phyloP scores from a whole-genome alignment of 2,329 filamentous ascomycete species.

The Aureobasidium sp. region DNA sequence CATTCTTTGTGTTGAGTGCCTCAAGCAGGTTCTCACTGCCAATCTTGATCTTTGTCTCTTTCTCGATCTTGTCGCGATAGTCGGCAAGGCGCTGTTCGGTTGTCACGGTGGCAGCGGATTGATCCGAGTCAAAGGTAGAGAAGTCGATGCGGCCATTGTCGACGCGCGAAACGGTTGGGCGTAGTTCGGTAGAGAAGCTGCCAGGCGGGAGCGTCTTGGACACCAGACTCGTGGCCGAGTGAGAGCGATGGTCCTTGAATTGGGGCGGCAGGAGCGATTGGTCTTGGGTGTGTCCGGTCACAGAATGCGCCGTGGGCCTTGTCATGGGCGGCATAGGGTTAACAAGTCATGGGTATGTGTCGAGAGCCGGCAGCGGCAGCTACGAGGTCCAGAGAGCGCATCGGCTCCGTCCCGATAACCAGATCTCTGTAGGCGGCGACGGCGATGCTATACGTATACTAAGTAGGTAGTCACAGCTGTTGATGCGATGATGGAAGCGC shows the following conservation, averaged over 20 bases:
- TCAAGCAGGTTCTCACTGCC: slow-evolving; percentile 97
- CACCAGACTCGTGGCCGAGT: slow-evolving; percentile 44
- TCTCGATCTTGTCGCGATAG: slow-evolving; percentile 78
- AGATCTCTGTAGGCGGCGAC: not conserved
- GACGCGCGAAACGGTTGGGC: slow-evolving; percentile 58
- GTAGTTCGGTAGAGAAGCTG: slow-evolving; percentile 84
- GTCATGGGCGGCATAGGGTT: slow-evolving; percentile 12
- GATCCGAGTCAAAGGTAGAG: slow-evolving; percentile 48
- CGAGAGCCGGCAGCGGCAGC: slow-evolving; percentile 11
- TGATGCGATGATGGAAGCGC: not conserved
- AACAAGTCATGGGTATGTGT: not conserved
- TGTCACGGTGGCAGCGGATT: slow-evolving; percentile 40
- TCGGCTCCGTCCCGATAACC: not conserved
- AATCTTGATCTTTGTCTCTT: slow-evolving; percentile 95
- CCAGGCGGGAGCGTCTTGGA: slow-evolving; percentile 63
- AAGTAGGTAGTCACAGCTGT: not conserved
- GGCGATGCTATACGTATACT: not conserved
- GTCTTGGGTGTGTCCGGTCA: slow-evolving; percentile 9
- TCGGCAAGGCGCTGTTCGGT: slow-evolving; percentile 67
- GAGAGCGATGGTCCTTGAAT: slow-evolving; percentile 47
- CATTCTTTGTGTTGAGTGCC: slow-evolving; percentile 86
- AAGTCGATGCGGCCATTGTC: slow-evolving; percentile 49
- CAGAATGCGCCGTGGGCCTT: slow-evolving; percentile 8
- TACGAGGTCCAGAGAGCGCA: slow-evolving; percentile 10
- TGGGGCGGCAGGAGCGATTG: slow-evolving; percentile 30